Base-by-base conservation (phyloP, 352 stramenopile species). In the Bremia lactucae region DNA sequence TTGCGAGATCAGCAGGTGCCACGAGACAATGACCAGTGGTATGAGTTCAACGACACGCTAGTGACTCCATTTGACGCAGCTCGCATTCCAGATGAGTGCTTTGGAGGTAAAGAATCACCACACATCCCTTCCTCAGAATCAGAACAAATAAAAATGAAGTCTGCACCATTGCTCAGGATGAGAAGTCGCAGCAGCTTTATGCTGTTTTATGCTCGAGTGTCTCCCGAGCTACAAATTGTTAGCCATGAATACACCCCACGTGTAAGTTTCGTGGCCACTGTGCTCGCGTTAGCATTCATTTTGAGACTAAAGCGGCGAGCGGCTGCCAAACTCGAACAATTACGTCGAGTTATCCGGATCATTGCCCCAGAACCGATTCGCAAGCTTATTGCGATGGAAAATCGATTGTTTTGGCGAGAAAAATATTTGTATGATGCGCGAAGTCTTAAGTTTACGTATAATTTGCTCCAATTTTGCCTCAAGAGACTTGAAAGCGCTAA, bases 151-250 rank as follows among this genome's bases (percentile, higher is more conserved):
- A 49, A 23, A 41, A 55, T n/a, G 41, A 44, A 2, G 55, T n/a
- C 55, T 33, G 42, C 50, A 1, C 40, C 57, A 15, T 55, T 42
- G 35, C 31, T 42, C 13, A 55, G 65, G 13, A 86, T 88, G 63
- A 91, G 88, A 52, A 91, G 68, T 20, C 69, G 77, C 24, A 94
- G 79, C 42, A 89, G 77, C 43, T 94, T 94, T 29, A 92, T 94
- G 79, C 59, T 94, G 6, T 73, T 92, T 31, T 94, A 94, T 43
- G 65, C 77, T 8, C 73, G 77, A 21, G 64, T 66, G 15, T 60
- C 64, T 23, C 59, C 76, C 0, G 64, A 66, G 16, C 36, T 88
- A 4, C 49, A 35, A 9, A 21, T 64, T 6, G 43, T 64, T 34
- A 36, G 15, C 9, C 15, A 42, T 15, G 37, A 58, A 14, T 42